Conservation (phyloP, 2,329 filamentous ascomycete genomes). For the Pseudopithomyces chartarum region DNA sequence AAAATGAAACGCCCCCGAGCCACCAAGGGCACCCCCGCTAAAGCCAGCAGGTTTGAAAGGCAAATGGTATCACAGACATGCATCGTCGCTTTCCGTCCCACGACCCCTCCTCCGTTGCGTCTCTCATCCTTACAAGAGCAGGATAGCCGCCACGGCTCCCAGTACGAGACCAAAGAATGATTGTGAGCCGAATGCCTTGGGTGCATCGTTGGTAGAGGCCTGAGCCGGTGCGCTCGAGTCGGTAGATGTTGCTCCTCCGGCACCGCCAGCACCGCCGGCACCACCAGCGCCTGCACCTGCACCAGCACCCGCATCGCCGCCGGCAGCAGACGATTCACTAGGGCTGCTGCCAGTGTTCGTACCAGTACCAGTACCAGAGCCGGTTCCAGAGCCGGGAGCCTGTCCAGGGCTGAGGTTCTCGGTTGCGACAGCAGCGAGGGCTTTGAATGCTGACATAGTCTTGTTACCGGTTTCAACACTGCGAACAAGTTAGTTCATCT, state of each 20-base stretch:
- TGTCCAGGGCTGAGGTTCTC: constrained; percentile 51
- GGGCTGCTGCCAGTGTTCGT: constrained; percentile 14
- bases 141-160: constrained; percentile 29
- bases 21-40: constrained; percentile 10
- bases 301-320: constrained; percentile 7
- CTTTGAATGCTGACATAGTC: constrained; percentile 40
- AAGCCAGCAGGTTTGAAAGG: constrained; percentile 25
- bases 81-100: constrained; percentile 3
- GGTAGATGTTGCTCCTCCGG: constrained; percentile 2
- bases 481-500: constrained; percentile 20
- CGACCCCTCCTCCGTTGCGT: neutral
- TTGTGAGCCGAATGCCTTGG: constrained; percentile 23
- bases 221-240: constrained; percentile 24
- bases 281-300: constrained; percentile 11
- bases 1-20: constrained; percentile 9
- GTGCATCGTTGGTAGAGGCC: constrained; percentile 31
- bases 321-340: constrained; percentile 11
- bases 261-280: neutral
- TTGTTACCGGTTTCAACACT: constrained; percentile 42
- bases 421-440: constrained; percentile 45
- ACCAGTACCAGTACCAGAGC: constrained; percentile 14
- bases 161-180: constrained; percentile 32
- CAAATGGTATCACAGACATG: constrained; percentile 30
- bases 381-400: constrained; percentile 22
- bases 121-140: constrained; percentile 27